Evolutionary conservation across 2,329 filamentous ascomycete genomes (phyloP).

Genomic region (Ophiostoma perfectum): DNA sequence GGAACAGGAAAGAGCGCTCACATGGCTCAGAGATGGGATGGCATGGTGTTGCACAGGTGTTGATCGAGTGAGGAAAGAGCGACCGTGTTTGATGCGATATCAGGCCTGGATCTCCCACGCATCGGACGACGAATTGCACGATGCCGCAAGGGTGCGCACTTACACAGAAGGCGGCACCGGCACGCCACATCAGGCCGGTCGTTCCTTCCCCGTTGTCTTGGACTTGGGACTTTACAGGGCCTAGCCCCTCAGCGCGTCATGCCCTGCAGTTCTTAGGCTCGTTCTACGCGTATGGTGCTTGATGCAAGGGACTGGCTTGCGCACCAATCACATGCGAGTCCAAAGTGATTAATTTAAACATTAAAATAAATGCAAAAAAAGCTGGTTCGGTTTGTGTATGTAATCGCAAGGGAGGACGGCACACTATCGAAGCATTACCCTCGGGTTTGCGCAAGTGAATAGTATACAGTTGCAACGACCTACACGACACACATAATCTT

Average conservation of each 20-base stretch:
- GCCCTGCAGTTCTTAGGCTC: background rate
- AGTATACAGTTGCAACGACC: background rate
- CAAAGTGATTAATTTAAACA: background rate
- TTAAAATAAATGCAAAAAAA: background rate
- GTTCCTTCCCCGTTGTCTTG: background rate
- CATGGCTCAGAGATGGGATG: no score
- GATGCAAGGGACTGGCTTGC: background rate
- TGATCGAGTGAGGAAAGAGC: background rate
- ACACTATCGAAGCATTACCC: background rate
- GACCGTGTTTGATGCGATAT: background rate
- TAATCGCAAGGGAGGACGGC: background rate
- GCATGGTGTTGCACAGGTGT: background rate
- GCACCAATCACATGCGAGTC: background rate
- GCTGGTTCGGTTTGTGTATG: background rate
- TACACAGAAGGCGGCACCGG: background rate
- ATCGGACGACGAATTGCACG: background rate
- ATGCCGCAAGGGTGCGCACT: background rate
- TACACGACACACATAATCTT: background rate
- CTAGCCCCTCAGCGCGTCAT: slow-evolving; percentile 8
- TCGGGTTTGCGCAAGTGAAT: background rate
- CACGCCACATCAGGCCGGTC: background rate
- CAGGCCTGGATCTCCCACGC: background rate
- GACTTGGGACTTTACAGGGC: background rate
- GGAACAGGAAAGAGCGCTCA: background rate
- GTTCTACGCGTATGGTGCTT: background rate